A percentile compares a stretch with the other conserved stretches of the same genome.
phyloP scores from a whole-genome alignment of 2,329 filamentous ascomycete genomes.

The Gnomoniopsis sp. region DNA sequence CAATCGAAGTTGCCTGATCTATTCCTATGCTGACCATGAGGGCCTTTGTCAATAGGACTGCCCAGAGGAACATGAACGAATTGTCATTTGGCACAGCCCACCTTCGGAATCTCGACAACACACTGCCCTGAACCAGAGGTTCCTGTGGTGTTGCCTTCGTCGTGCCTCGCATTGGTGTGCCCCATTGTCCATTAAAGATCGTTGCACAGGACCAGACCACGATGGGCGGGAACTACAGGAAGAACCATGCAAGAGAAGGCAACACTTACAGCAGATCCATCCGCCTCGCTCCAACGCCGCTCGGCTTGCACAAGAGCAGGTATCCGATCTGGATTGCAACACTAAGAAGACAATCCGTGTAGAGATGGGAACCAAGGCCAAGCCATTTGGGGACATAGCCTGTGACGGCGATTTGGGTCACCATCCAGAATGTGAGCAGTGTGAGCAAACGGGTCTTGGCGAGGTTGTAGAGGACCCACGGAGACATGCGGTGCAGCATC shows the following conservation, averaged over 20 bases:
- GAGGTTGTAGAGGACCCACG: constrained; percentile 5
- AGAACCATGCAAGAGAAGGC: constrained; percentile 1
- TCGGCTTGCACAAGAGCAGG: not conserved
- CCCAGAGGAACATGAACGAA: too few relatives aligned
- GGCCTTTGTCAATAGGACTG: too few relatives aligned
- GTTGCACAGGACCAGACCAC: not conserved
- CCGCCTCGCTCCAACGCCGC: not conserved
- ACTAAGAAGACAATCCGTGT: not conserved
- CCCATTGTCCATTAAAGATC: not conserved
- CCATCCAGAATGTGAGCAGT: not conserved
- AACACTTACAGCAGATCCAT: not conserved
- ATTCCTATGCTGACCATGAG: not conserved
- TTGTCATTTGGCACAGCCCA: too few relatives aligned
- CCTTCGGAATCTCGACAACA: too few relatives aligned
- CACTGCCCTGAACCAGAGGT: not conserved
- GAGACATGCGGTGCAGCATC: not conserved
- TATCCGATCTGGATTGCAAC: not conserved
- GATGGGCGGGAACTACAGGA: not conserved
- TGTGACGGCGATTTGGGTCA: not conserved
- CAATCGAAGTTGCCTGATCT: not conserved
- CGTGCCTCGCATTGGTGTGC: not conserved
- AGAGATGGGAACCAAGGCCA: not conserved
- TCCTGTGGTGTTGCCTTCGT: not conserved
- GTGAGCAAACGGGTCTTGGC: not conserved
- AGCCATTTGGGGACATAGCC: not conserved